Evolutionary conservation across 768 basidiomycete species (phyloP), one percentile per base, ranked within the genome.

Genomic region (Pleurotus ostreatus): DNA sequence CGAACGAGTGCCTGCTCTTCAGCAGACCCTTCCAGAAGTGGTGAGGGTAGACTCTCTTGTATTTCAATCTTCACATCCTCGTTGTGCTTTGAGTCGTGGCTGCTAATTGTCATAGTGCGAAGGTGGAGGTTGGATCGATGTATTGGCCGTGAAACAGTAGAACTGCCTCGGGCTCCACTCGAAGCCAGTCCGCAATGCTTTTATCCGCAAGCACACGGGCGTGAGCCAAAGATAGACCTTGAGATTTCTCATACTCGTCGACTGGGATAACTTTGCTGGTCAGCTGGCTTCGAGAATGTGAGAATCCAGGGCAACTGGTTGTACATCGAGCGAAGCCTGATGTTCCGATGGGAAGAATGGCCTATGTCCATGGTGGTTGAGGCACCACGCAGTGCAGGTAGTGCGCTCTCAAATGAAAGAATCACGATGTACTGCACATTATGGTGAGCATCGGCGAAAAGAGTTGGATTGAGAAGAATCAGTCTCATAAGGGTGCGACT

Each of bases 1-100:
- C 80, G 76, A 18, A 89, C 72, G 2, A 91, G 76, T 20, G 63
- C 68, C 57, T 63, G 71, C 65, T 88, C 86, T 52, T 80, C 79
- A 9, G 57, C 57, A 6, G 70, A 57, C 20, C 23, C 23, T 37
- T 22, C n/a, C 4, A 41, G 39, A 13, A n/a, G 38, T 11, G 34
- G 30, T 37, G 7, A 1, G 37, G 16, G 12, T 53, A 1, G 37
- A 23, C 23, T 4, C 15, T 9, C 34, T 47, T 25, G 18, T 25
- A 5, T 40, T 38, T 41, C 38, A 15, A 44, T 22, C 39, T 53
- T 53, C 5, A 23, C 15, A n/a, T 53, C 51, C 11, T 40, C 51
- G 39, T 40, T 23, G 9, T 53, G 37, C 39, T 43, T 53, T 6
- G 37, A 41, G 15, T 53, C 51, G 16, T 30, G 37, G 20, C 15